Base-by-base conservation (phyloP, 441 rosid species). In the Rhodomyrtus psidioides region DNA sequence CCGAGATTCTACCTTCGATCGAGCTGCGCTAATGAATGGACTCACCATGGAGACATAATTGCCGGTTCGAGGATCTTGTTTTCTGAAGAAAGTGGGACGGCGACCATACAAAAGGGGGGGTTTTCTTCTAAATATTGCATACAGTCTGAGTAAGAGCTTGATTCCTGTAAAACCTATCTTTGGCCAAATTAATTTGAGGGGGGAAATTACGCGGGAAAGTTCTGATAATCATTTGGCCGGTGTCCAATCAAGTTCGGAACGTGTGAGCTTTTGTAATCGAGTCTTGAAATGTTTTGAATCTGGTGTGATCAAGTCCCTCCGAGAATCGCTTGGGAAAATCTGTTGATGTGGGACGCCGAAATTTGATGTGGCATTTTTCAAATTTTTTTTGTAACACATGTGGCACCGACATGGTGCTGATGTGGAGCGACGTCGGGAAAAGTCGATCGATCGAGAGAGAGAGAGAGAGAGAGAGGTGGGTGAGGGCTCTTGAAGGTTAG, bases 281-380 rank as follows among this genome's bases (percentile, higher is more conserved):
- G 46, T 65, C 24, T 9, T 30, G 21, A 30, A 30, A 30, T 1
- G 44, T 30, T 62, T 62, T 65, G 14, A 65, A 34, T 2, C 0
- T 19, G 14, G 2, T 34, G 14, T 34, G 17, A 65, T 65, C 44
- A 5, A 65, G 7, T 65, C 46, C 39, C 30, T 62, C 12, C 3
- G 0, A 62, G 5, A 12, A 16, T 30, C 7, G 75, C 8, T 60
- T 28, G 16, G 42, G 42, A 3, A 13, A 60, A 60, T 9, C 10
- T 28, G 5, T 10, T 28, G 6, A 7, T 15, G 42, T 28, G 34
- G 10, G 27, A 9, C 0, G 0, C 23, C 0, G 0, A 28, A 60
- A 60, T 60, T 8, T 7, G 4, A 60, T 9, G 7, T 28, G 42
- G 21, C 2, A 4, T 16, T 60, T 28, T 60, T 6, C 28, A 2